Evolutionary conservation across 768 basidiomycete species (phyloP).

Genomic region (Suillus lakei): DNA sequence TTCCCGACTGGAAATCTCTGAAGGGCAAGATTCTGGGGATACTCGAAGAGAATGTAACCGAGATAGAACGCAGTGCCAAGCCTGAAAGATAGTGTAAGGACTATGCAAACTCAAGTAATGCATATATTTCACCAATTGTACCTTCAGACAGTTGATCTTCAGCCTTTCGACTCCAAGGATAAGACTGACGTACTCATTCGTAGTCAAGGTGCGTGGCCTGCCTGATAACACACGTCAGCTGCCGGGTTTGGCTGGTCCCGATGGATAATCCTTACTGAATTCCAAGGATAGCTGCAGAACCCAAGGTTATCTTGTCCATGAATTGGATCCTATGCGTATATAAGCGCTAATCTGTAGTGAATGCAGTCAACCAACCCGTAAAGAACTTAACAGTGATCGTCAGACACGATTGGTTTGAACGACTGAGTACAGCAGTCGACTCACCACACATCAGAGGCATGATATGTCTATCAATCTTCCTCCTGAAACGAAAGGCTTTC

Average conservation of each 20-base stretch:
- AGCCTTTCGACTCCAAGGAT: neutral
- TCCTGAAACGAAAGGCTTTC: constrained; percentile 29
- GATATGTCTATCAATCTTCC: constrained; percentile 66
- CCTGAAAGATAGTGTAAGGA: constrained; percentile 39
- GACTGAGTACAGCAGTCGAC: constrained; percentile 32
- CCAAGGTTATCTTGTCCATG: constrained; percentile 72
- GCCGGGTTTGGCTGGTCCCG: neutral
- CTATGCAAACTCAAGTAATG: neutral
- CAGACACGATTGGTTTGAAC: constrained; percentile 4
- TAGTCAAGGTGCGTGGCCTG: constrained; percentile 59
- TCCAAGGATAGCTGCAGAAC: constrained; percentile 63
- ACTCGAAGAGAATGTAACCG: constrained; percentile 67
- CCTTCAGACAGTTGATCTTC: constrained; percentile 31
- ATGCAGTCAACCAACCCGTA: constrained; percentile 43
- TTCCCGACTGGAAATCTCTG: constrained; percentile 71
- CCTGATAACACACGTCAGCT: constrained; percentile 34
- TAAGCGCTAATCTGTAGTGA: neutral
- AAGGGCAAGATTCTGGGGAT: constrained; percentile 66
- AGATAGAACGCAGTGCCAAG: constrained; percentile 72
- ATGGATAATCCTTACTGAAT: constrained; percentile 50
- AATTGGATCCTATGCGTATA: constrained; percentile 57
- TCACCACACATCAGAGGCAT: constrained; percentile 66
- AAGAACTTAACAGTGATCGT: constrained; percentile 42
- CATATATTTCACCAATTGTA: constrained; percentile 57
- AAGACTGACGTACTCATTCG: constrained; percentile 55